Percentiles rank a stretch among this genome's conserved stretches.
These are phyloP conservation scores for Alternaria angustiovoidea DNA, from an alignment of 2,329 filamentous ascomycete genomes.

Conservation along the genomic window DNA sequence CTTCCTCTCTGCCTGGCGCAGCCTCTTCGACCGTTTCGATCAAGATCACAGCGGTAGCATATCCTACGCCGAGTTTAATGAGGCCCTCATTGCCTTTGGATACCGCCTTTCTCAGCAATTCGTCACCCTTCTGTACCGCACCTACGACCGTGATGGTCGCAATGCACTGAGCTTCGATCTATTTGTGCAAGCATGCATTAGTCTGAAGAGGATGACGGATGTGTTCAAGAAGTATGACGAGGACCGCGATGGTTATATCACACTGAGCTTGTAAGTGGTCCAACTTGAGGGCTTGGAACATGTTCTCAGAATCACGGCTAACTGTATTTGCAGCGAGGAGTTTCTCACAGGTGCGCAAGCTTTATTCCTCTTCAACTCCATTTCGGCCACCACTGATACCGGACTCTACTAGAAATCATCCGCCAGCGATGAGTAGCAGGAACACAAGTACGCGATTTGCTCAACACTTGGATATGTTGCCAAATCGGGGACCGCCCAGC, in stretches of 20 bases:
- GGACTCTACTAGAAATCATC: conserved; percentile 60
- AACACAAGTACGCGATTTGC: not conserved
- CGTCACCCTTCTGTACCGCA: conserved; percentile 82
- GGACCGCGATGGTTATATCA: conserved; percentile 87
- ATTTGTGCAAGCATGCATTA: conserved; percentile 97
- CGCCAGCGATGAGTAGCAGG: conserved; percentile 43
- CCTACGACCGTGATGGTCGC: conserved; percentile 71
- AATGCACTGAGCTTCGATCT: conserved; percentile 77
- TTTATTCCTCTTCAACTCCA: conserved; percentile 63
- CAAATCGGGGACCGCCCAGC: not conserved
- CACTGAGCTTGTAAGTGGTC: conserved; percentile 62
- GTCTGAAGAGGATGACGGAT: conserved; percentile 97
- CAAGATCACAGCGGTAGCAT: conserved; percentile 87
- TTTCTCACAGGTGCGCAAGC: conserved; percentile 64
- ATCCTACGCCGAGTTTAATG: conserved; percentile 83
- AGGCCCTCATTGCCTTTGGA: conserved; percentile 89
- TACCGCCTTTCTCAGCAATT: conserved; percentile 88
- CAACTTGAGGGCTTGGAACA: not conserved
- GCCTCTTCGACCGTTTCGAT: conserved; percentile 95
- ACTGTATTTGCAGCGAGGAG: conserved; percentile 53
- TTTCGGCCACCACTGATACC: conserved; percentile 60
- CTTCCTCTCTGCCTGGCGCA: conserved; percentile 92
- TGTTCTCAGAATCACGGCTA: conserved; percentile 6
- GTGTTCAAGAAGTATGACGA: conserved; percentile 99
- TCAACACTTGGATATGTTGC: not conserved